phyloP scores from a whole-genome alignment of 352 stramenopile species.

The Phytophthora syringae region DNA sequence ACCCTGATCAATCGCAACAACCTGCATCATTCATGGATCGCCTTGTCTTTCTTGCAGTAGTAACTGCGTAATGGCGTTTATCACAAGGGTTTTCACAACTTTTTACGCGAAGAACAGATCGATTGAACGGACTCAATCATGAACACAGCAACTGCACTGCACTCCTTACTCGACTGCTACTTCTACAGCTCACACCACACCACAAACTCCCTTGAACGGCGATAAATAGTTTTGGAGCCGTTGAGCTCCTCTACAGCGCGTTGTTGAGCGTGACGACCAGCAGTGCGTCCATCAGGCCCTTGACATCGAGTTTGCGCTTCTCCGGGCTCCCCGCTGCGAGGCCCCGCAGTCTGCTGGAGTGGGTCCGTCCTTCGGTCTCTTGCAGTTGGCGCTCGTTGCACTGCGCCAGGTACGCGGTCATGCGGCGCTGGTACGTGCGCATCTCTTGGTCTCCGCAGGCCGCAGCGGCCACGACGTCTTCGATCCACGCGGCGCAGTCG shows the following conservation, averaged over 20 bases:
- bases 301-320: constrained; percentile 22
- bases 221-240: constrained; percentile 28
- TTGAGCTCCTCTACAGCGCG: constrained; percentile 9
- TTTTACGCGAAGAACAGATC: too few relatives aligned
- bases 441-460: constrained; percentile 33
- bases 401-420: constrained; percentile 23
- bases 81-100: too few relatives aligned
- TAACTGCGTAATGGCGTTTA: too few relatives aligned
- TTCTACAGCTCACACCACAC: background rate
- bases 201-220: background rate
- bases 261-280: constrained; percentile 40
- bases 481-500: constrained; percentile 30
- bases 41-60: background rate
- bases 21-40: background rate
- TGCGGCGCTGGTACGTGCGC: constrained; percentile 27
- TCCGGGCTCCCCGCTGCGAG: constrained; percentile 12
- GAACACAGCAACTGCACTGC: background rate
- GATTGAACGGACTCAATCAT: background rate
- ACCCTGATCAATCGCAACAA: constrained; percentile 71
- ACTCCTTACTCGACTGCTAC: background rate
- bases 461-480: constrained; percentile 15
- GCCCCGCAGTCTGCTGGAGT: constrained; percentile 21
- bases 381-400: constrained; percentile 26
- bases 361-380: constrained; percentile 3
- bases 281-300: constrained; percentile 36